Conservation (phyloP, 2,329 filamentous ascomycete species). For the Botrytis aclada region DNA sequence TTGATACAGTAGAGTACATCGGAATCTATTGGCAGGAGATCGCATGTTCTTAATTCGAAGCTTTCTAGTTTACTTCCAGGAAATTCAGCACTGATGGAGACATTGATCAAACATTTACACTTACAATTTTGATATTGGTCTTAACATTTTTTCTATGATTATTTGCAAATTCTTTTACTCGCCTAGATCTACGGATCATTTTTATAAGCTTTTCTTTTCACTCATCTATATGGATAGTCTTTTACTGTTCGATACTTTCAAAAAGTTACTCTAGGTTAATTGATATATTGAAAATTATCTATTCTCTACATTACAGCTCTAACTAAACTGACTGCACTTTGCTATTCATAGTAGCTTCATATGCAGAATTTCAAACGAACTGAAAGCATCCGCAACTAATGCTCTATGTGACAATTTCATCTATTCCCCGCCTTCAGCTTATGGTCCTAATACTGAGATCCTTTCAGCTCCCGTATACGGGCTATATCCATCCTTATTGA, state of each 20-base stretch:
- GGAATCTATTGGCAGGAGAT: neutral
- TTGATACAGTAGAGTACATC: neutral
- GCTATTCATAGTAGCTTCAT: neutral
- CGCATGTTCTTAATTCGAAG: neutral
- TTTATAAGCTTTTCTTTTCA: neutral
- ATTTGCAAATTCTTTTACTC: neutral
- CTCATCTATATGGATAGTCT: neutral
- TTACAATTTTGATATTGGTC: neutral
- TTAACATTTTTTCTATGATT: rapidly evolving
- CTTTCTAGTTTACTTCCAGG: neutral
- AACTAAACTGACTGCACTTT: neutral
- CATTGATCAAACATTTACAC: neutral
- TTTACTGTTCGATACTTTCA: neutral
- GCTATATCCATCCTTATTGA: neutral
- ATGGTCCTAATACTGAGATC: neutral
- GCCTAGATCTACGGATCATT: neutral
- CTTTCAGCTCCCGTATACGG: rapidly evolving
- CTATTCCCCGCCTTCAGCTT: neutral
- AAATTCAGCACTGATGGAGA: neutral
- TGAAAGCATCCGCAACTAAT: neutral
- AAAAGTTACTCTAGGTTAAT: neutral
- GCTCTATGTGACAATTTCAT: too few species aligned
- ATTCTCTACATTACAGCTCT: neutral
- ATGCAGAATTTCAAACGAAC: neutral
- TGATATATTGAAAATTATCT: neutral